These are phyloP conservation scores for Mortierella sp. DNA, from an alignment of 371 early-diverging fungal genomes.

Conservation along the genomic window DNA sequence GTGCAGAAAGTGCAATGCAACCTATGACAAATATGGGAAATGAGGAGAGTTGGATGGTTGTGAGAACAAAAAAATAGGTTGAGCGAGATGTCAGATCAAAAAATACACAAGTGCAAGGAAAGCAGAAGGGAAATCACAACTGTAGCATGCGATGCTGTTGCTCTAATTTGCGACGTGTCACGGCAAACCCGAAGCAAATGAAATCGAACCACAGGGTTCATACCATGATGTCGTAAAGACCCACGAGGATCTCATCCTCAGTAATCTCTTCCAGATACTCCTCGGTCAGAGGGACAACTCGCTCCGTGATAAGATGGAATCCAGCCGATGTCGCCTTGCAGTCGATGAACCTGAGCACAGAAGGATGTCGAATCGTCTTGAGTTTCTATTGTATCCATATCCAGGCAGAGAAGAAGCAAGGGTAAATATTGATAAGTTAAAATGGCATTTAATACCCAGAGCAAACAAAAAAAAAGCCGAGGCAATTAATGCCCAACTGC, in stretches of 20 bases:
- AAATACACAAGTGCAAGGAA: not conserved
- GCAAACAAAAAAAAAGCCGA: not conserved
- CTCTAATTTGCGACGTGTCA: not conserved
- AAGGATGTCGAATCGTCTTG: conserved; percentile 56
- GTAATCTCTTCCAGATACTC: conserved; percentile 50
- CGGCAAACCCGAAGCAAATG: not conserved
- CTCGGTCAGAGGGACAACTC: conserved; percentile 39
- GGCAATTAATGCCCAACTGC: no score
- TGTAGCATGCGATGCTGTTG: not conserved
- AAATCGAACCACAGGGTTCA: not conserved
- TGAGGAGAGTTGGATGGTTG: no score
- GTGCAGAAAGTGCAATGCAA: conserved; percentile 56
- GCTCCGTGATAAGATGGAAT: conserved; percentile 52
- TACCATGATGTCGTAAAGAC: conserved; percentile 56
- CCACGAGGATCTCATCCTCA: conserved; percentile 54
- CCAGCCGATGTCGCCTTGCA: conserved; percentile 49
- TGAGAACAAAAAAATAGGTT: not conserved
- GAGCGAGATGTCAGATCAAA: not conserved
- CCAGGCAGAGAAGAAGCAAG: not conserved
- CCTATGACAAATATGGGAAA: conserved; percentile 15
- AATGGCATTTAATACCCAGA: not conserved
- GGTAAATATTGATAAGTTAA: not conserved
- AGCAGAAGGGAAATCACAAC: not conserved
- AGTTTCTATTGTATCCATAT: conserved; percentile 32
- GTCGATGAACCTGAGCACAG: conserved; percentile 56